Evolutionary conservation across 2,329 filamentous ascomycete species (phyloP).

Genomic region (Macrophomina pseudophaseolina): DNA sequence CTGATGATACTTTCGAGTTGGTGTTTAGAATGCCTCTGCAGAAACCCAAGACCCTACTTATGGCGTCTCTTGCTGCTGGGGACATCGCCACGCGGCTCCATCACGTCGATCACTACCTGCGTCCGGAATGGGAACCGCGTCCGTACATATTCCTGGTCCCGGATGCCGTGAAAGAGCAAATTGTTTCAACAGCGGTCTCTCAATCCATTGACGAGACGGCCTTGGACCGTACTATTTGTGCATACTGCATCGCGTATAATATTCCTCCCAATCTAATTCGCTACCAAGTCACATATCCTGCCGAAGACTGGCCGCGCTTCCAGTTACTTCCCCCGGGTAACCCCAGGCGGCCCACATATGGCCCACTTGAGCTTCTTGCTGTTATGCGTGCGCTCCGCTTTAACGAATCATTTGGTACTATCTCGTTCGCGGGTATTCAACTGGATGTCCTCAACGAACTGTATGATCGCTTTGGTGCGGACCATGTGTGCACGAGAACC

Average conservation of each 20-base stretch:
- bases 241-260: conserved; percentile 72
- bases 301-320: conserved; percentile 71
- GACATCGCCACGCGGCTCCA: conserved; percentile 69
- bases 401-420: conserved; percentile 70
- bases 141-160: conserved; percentile 68
- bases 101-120: conserved; percentile 65
- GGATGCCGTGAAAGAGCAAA: conserved; percentile 46
- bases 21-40: conserved; percentile 66
- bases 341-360: conserved; percentile 56
- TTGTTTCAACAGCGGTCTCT: conserved; percentile 42
- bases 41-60: conserved; percentile 59
- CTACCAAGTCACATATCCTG: conserved; percentile 54
- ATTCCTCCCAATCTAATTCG: conserved; percentile 70
- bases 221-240: conserved; percentile 70
- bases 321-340: conserved; percentile 64
- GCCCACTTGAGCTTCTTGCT: conserved; percentile 67
- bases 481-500: conserved; percentile 66
- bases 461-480: conserved; percentile 63
- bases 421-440: conserved; percentile 69
- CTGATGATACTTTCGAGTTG: conserved; percentile 70
- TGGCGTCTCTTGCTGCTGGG: conserved; percentile 67
- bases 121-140: conserved; percentile 68
- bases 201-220: conserved; percentile 65
- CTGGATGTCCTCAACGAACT: conserved; percentile 69
- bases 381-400: conserved; percentile 73